Evolutionary conservation across 768 basidiomycete genomes (phyloP).

Genomic region (Hericium erinaceus): DNA sequence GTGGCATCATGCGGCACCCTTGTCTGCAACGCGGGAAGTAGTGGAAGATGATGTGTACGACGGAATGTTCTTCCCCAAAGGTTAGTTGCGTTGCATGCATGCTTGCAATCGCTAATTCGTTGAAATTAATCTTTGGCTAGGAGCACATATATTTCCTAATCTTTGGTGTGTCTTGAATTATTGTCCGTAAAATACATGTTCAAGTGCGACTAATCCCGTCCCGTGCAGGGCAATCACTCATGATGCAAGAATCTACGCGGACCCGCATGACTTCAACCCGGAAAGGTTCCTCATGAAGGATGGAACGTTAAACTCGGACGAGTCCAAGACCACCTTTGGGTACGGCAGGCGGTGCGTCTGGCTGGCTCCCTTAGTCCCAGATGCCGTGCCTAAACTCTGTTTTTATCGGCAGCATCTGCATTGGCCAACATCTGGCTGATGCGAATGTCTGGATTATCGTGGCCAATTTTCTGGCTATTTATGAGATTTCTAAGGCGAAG

Average conservation of each 20-base stretch:
- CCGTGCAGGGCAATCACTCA: constrained; percentile 5
- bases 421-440: background rate
- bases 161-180: background rate
- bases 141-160: background rate
- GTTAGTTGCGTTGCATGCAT: background rate
- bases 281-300: constrained; percentile 2
- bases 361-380: too few species aligned
- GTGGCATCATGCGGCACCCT: background rate
- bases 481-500: background rate
- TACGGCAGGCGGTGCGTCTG: background rate
- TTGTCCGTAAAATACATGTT: background rate
- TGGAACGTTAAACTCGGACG: background rate
- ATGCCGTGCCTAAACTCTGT: too few species aligned
- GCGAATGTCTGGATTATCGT: background rate
- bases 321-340: background rate
- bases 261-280: constrained; percentile 5
- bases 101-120: background rate
- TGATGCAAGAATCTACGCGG: constrained; percentile 4
- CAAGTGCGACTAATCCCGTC: too few species aligned
- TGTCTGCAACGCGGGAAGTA: background rate
- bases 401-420: background rate
- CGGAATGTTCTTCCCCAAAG: background rate
- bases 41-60: background rate
- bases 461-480: background rate
- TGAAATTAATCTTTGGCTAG: background rate